These are phyloP conservation scores for Zangia roseola DNA, from an alignment of 768 basidiomycete genomes.

Conservation along the genomic window DNA sequence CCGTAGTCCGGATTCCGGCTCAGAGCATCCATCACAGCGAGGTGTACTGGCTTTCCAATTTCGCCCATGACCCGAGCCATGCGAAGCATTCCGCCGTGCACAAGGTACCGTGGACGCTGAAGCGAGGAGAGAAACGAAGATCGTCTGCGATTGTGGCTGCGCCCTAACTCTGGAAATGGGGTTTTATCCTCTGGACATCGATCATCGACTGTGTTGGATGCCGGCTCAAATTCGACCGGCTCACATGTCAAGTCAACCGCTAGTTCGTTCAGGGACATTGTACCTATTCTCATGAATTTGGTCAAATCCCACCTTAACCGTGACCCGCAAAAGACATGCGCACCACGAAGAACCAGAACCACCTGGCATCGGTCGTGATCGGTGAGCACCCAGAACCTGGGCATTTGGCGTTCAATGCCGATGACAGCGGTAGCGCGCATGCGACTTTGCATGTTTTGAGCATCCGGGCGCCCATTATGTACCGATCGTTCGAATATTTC, in stretches of 20 bases:
- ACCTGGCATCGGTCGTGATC: conserved; percentile 74
- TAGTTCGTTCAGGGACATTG: conserved; percentile 85
- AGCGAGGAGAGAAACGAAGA: conserved; percentile 23
- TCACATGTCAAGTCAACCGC: conserved; percentile 86
- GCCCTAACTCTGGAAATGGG: conserved; percentile 34
- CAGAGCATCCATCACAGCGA: conserved; percentile 70
- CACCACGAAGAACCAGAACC: conserved; percentile 71
- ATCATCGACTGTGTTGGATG: conserved; percentile 34
- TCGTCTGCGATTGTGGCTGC: conserved; percentile 23
- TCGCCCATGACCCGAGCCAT: conserved; percentile 81
- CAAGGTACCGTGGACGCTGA: conserved; percentile 47
- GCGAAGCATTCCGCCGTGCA: conserved; percentile 78
- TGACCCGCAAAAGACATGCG: conserved; percentile 8
- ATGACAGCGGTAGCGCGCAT: conserved; percentile 60
- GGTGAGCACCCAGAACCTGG: conserved; percentile 83
- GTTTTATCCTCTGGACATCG: conserved; percentile 33
- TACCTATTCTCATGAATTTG: conserved; percentile 42
- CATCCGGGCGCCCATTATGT: conserved; percentile 18
- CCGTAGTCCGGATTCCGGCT: conserved; percentile 69
- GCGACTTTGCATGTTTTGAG: conserved; percentile 32
- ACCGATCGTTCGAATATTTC: conserved; percentile 76
- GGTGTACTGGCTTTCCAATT: conserved; percentile 72
- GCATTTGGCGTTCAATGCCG: conserved; percentile 70
- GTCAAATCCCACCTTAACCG: conserved; percentile 3
- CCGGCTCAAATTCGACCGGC: conserved; percentile 62